Evolutionary conservation across 225 moss, liverwort and hornwort species (phyloP), one percentile per base, ranked within the genome.

Genomic region (Ulota crispa): DNA sequence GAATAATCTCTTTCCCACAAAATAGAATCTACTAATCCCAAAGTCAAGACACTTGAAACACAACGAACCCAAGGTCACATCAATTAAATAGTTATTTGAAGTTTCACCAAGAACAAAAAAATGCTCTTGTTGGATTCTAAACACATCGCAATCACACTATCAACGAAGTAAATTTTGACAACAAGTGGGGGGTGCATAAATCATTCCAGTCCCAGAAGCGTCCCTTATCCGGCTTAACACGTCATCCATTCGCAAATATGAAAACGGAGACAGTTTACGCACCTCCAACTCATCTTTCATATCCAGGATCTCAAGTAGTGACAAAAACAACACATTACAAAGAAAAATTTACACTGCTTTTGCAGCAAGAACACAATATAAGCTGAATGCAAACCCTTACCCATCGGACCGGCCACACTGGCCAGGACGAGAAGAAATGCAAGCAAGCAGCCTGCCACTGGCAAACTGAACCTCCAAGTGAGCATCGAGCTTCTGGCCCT

Each of bases 391-490:
- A 61, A 78, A 27, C 28, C 41, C 54, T 34, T 86, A 93, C 94
- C 92, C 92, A 34, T 94, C 94, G 4, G 89, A 86, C 39, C 94
- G 96, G 68, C 96, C 96, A 81, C 96, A 96, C 79, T 96, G 94
- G 45, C 96, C 94, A 77, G 94, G 96, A 64, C 96, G 89, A 42
- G 96, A 96, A 7, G 94, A 80, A 64, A 89, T 89, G 84, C 89
- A 89, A 64, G 89, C 89, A 21, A 89, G 81, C 71, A 89, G 86
- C 75, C 96, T 90, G 64, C 94, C 94, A 28, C 96, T 94, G 26
- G 93, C 87, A n/a, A 94, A 96, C 87, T 96, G 96, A 42, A 93
- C 96, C 80, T 96, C 96, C 83, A 96, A 83, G 53, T 96, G 96
- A 3, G 73, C 0, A 57, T 94, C 94, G 60, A 96, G 81, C 85